These are phyloP conservation scores for Aspergillus sclerotialis DNA, from an alignment of 2,329 filamentous ascomycete species.

Conservation along the genomic window DNA sequence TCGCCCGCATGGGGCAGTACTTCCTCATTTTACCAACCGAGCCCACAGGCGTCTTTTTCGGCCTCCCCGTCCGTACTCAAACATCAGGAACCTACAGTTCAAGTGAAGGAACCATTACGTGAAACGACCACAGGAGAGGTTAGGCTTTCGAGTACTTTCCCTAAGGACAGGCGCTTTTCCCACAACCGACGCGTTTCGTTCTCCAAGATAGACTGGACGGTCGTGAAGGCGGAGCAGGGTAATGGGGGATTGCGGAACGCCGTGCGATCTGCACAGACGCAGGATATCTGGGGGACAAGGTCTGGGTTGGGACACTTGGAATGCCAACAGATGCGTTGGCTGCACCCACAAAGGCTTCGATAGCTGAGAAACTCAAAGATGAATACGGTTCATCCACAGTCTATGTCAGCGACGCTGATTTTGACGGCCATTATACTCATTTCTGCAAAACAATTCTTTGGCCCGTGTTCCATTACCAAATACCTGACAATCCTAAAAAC, in stretches of 20 bases:
- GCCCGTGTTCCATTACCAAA: conserved; percentile 96
- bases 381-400: conserved; percentile 78
- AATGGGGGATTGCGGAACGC: conserved; percentile 91
- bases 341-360: conserved; percentile 69
- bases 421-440: conserved; percentile 87
- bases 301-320: conserved; percentile 87
- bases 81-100: conserved; percentile 43
- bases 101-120: conserved; percentile 14
- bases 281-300: conserved; percentile 64
- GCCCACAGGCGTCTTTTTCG: conserved; percentile 64
- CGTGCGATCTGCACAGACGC: conserved; percentile 68
- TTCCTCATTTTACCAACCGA: conserved; percentile 66
- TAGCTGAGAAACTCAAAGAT: conserved; percentile 71
- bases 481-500: conserved; percentile 93
- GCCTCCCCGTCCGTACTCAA: conserved; percentile 71
- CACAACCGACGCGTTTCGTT: conserved; percentile 61
- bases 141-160: conserved; percentile 6
- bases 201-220: conserved; percentile 71
- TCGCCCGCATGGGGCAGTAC: conserved; percentile 67
- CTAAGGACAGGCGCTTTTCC: conserved; percentile 9
- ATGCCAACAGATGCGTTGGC: conserved; percentile 87
- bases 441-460: conserved; percentile 95
- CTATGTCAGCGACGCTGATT: conserved; percentile 81
- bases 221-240: conserved; percentile 80
- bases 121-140: conserved; percentile 12